Conservation (phyloP, 306 rosid species). For the Sicyos edulis region DNA sequence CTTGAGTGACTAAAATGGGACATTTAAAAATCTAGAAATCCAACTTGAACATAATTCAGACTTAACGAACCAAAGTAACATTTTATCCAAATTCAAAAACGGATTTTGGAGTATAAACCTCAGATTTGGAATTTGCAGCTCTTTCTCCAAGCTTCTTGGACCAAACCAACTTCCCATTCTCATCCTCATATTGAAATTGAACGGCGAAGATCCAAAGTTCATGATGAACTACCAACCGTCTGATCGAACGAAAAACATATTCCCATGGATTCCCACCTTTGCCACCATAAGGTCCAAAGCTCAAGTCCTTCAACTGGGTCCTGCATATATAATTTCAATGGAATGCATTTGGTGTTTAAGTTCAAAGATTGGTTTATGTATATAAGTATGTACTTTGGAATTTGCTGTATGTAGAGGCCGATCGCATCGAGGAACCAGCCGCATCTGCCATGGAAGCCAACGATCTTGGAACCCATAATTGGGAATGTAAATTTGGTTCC, state of each 20-base stretch:
- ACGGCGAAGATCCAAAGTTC: slow-evolving; percentile 3
- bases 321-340: background rate
- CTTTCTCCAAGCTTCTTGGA: background rate
- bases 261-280: slow-evolving; percentile 11
- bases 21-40: too few species aligned
- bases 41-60: too few species aligned
- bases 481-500: slow-evolving; percentile 12
- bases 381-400: background rate
- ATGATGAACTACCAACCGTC: background rate
- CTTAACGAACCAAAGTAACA: too few species aligned
- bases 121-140: background rate
- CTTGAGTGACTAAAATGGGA: too few species aligned
- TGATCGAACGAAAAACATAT: background rate
- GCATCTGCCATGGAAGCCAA: too few species aligned
- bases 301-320: background rate
- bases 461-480: background rate
- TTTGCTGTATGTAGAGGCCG: slow-evolving; percentile 7
- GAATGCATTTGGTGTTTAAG: background rate
- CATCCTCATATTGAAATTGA: slow-evolving; percentile 5
- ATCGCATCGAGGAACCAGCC: slow-evolving; percentile 10
- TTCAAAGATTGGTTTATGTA: too few species aligned
- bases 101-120: background rate
- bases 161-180: background rate
- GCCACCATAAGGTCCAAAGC: background rate
- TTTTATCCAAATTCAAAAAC: background rate